Evolutionary conservation across 1,139 yeast genomes (phyloP), one percentile per base, ranked within the genome.

Genomic region (Hyphopichia fennica): DNA sequence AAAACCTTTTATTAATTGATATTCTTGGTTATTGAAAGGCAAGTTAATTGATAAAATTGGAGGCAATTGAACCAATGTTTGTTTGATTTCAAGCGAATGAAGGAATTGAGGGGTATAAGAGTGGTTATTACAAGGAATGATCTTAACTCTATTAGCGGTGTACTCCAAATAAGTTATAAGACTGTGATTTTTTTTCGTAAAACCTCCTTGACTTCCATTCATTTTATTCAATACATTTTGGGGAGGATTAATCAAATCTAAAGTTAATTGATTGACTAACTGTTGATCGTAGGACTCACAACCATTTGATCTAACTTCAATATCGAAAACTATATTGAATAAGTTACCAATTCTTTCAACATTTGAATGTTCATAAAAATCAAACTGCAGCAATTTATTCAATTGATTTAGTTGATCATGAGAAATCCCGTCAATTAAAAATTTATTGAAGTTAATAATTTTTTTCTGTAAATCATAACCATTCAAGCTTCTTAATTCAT

Each of bases 1-100:
- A 30, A 67, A 67, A 32, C 66, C 57, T 31, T 56, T 56, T 22
- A 73, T 57, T 29, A 56, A 41, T 16, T 55, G 60, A 47, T 63
- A 73, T 47, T 84, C 87, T 35, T 74, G 75, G 44, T 75, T 72
- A 29, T 74, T 59, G 41, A 85, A 63, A 43, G 78, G 72, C 22
- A 85, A 57, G 51, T 84, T 84, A 36, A 90, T 64, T 7, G 85
- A 77, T 32, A 90, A 62, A 8, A 89, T 70, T 2, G 84, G 81
- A 0, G 96, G 95, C 14, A 88, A 65, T 38, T 71, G 72, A 6
- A 53, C 40, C 13, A 55, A 38, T 0, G 71, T 63, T 39, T 76
- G 73, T 25, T 71, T 68, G 8, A 77, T 71, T 45, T 82, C 84
- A 27, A 84, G 67, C 7, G 68, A 60, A 50, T 85, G 91, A 2